Evolutionary conservation across 176 grass and related monocot genomes (phyloP), one percentile per base, ranked within the genome.

Genomic region (Oryza brachyantha): DNA sequence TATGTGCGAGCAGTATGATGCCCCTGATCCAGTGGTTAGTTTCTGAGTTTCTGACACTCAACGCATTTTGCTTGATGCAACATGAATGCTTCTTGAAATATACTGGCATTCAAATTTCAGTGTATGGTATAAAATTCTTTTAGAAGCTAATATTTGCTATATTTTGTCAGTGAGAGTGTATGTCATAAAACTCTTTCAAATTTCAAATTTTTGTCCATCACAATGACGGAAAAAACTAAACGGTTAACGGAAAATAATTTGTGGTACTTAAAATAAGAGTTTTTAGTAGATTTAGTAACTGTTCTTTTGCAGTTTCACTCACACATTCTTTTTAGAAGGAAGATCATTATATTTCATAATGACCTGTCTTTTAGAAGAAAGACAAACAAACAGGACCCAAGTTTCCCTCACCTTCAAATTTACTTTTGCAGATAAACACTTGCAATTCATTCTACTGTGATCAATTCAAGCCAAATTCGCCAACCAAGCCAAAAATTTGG

Each of bases 401-500:
- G n/a, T n/a, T n/a, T n/a, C n/a, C n/a, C n/a, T n/a, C n/a, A n/a
- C 16, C 29, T 76, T 27, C 27, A 58, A 42, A 4, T 61, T 81
- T 1, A 57, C 28, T 63, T 82, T 91, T 93, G 54, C 92, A 99
- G 96, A 99, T 99, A 82, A 95, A 95, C 89, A 93, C 96, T 50
- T 99, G 96, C 69, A 99, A 99, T 84, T 87, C 84, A 57, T 95
- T 95, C 77, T 99, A 99, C 24, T 99, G 96, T 0, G 96, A 99
- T 41, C 60, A 50, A 63, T 99, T 99, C 79, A 78, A 72, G 65
- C 96, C 96, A 41, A 99, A 93, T 83, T 88, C 90, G 2, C 87
- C 85, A 55, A 93, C 78, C 88, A 99, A 99, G 74, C 96, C 96
- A 79, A 99, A 99, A 85, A 34, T 99, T 36, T 99, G 96, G 96